Evolutionary conservation across 805 yeast species (phyloP).

Genomic region (Candida methanosorbosa): DNA sequence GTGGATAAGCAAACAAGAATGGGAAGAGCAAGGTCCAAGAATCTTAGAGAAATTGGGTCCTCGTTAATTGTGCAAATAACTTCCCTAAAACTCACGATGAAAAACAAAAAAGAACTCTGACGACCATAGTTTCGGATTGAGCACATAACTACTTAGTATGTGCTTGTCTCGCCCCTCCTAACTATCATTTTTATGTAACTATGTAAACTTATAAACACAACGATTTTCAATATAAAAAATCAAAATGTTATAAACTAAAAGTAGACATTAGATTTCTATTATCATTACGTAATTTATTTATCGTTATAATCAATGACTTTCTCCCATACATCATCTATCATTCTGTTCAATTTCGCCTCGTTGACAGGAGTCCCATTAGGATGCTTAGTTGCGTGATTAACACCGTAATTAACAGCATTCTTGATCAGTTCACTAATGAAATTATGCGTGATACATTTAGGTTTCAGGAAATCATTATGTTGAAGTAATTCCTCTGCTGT

Average conservation of each 20-base stretch:
- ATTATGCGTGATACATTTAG: constrained; percentile 60
- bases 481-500: constrained; percentile 53
- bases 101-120: neutral
- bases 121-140: neutral
- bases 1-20: constrained; percentile 95
- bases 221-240: too few relatives aligned
- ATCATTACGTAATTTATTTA: neutral
- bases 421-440: constrained; percentile 64
- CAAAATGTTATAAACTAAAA: too few relatives aligned
- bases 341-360: constrained; percentile 31
- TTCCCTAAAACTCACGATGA: too few relatives aligned
- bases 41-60: constrained; percentile 87
- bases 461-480: constrained; percentile 57
- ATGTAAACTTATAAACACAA: too few relatives aligned
- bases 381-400: constrained; percentile 57
- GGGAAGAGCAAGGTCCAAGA: constrained; percentile 95
- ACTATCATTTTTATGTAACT: too few relatives aligned
- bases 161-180: too few relatives aligned
- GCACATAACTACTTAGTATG: neutral
- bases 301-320: constrained; percentile 14
- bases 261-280: neutral
- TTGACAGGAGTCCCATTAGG: constrained; percentile 16
- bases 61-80: constrained; percentile 54
- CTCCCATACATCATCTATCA: constrained; percentile 53
- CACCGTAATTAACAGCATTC: constrained; percentile 74